A percentile compares a stretch with the other conserved stretches of the same genome.
Conservation (phyloP, 2,329 filamentous ascomycete species). For the Cytospora paraplurivora region DNA sequence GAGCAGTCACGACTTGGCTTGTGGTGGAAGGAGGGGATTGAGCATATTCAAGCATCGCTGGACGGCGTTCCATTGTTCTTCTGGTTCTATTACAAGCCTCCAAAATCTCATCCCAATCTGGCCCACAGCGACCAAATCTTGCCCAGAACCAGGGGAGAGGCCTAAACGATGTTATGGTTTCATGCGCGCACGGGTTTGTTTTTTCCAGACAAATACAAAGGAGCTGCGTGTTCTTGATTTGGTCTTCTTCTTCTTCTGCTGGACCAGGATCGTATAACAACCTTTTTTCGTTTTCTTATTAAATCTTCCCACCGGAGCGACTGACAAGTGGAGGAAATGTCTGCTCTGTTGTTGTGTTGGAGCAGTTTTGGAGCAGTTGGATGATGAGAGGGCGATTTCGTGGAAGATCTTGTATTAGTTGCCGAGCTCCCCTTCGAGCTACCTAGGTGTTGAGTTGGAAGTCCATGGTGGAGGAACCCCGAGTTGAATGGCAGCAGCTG, state of each 20-base stretch:
- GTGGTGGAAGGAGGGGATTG: constrained; percentile 9
- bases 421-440: neutral
- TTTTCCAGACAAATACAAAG: constrained; percentile 14
- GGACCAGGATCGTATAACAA: constrained; percentile 11
- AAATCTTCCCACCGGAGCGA: constrained; percentile 8
- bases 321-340: constrained; percentile 1
- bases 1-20: constrained; percentile 21
- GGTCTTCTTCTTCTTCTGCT: neutral
- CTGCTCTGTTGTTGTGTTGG: neutral
- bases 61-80: constrained; percentile 27
- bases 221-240: constrained; percentile 13
- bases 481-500: neutral
- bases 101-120: constrained; percentile 15
- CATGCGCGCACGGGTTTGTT: constrained; percentile 26
- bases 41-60: constrained; percentile 28
- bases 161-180: constrained; percentile 26
- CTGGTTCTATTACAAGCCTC: constrained; percentile 30
- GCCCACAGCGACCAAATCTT: constrained; percentile 20
- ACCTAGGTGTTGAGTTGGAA: neutral
- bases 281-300: constrained; percentile 2
- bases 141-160: constrained; percentile 5
- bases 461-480: neutral
- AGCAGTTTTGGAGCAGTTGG: neutral
- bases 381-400: neutral
- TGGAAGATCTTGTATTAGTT: constrained; percentile 2